These are phyloP conservation scores for Micromonas pusilla DNA, from an alignment of 139 green algal genomes.

Conservation along the genomic window DNA sequence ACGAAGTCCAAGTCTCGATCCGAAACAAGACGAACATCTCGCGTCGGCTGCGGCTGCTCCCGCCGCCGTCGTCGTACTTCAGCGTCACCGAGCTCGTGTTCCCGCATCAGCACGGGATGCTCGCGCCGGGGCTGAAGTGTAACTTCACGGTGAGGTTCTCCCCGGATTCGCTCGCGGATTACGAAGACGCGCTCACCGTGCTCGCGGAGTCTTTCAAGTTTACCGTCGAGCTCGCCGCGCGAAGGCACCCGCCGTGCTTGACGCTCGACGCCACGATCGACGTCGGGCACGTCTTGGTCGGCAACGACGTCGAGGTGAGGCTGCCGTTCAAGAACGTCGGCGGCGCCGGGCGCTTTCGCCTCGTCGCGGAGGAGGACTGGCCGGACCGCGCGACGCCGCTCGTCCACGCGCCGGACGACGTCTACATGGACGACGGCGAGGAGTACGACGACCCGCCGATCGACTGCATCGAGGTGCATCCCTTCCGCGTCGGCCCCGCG, in stretches of 20 bases:
- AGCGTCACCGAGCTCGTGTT: conserved; percentile 47
- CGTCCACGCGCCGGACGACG: neutral
- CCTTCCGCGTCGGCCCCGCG: conserved; percentile 18
- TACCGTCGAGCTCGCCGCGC: conserved; percentile 42
- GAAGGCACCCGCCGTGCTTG: conserved; percentile 48
- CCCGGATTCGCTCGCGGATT: conserved; percentile 60
- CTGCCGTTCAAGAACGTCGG: conserved; percentile 30
- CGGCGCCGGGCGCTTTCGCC: conserved; percentile 21
- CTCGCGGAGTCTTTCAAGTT: conserved; percentile 43
- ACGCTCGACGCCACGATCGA: conserved; percentile 45
- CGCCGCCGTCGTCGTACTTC: conserved; percentile 55
- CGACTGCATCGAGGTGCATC: conserved; percentile 2
- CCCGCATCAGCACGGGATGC: conserved; percentile 32
- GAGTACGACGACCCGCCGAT: neutral
- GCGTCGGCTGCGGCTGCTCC: conserved; percentile 44
- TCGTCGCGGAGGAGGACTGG: conserved; percentile 30
- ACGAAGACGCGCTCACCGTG: conserved; percentile 51
- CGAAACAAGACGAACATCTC: conserved; percentile 49
- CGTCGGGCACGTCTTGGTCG: conserved; percentile 13
- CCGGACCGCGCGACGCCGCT: conserved; percentile 8
- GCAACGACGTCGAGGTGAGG: conserved; percentile 6
- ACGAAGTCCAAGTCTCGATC: conserved; percentile 39
- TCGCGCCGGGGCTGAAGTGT: conserved; percentile 52
- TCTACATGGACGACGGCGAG: neutral
- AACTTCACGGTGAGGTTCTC: conserved; percentile 49